These are phyloP conservation scores for Picea mariana DNA, from an alignment of 83 land plant genomes.

Conservation along the genomic window DNA sequence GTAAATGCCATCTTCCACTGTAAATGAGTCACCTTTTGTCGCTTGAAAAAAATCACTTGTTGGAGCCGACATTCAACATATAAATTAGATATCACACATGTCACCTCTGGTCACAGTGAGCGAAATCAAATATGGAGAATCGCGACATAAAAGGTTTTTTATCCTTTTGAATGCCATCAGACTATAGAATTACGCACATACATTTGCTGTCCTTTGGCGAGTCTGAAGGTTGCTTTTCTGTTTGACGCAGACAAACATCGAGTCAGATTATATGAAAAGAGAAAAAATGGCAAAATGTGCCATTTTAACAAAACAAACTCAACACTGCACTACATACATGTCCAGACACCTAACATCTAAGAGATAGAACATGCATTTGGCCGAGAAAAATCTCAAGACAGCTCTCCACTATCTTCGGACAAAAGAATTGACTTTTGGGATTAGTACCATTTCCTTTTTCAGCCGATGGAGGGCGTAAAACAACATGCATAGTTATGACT, in stretches of 20 bases:
- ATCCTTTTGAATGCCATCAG: neutral
- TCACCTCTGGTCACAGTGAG: no score
- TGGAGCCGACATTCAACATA: no score
- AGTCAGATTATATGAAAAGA: neutral
- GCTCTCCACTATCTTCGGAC: neutral
- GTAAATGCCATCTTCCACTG: no score
- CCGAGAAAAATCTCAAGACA: neutral
- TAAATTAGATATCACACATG: no score
- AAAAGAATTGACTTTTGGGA: neutral
- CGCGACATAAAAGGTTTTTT: neutral
- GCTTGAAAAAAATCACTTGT: no score
- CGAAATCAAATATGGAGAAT: slow-evolving; percentile 16
- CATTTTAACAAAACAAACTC: neutral
- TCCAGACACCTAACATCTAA: neutral
- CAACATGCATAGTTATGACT: slow-evolving; percentile 81
- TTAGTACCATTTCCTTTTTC: slow-evolving; percentile 54
- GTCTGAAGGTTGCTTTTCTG: slow-evolving; percentile 40
- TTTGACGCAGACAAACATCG: neutral
- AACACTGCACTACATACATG: neutral
- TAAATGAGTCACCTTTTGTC: no score
- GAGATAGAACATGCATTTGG: neutral
- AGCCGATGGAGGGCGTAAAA: slow-evolving; percentile 49
- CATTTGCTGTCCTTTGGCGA: slow-evolving; percentile 33
- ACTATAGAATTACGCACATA: slow-evolving; percentile 36
- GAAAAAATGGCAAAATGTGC: neutral